Percentiles rank a stretch among this genome's conserved stretches.
Conservation (phyloP, 192 early-diverging fungal genomes). For the Oehlia diaphana region DNA sequence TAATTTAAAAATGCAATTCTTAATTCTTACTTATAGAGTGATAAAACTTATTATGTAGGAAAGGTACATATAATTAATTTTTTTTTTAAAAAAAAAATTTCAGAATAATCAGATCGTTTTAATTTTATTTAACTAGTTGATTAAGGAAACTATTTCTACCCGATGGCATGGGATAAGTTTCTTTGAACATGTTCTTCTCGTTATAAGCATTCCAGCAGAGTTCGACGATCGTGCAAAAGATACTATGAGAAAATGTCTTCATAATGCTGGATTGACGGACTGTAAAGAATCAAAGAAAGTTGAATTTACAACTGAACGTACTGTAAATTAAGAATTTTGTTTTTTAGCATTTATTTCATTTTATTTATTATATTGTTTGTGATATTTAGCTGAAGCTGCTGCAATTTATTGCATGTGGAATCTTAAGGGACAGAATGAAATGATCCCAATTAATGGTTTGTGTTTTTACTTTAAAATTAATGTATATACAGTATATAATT, state of each 20-base stretch:
- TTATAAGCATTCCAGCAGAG: conserved; percentile 55
- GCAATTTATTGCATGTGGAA: conserved; percentile 10
- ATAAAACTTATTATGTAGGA: too few species aligned
- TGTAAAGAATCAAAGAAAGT: background rate
- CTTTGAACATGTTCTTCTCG: conserved; percentile 12
- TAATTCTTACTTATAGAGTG: too few species aligned
- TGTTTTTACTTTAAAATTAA: background rate
- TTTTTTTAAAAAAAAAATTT: too few species aligned
- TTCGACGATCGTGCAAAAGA: conserved; percentile 55
- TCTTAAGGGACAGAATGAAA: background rate
- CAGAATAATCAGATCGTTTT: background rate
- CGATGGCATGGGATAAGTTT: background rate
- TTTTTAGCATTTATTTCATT: background rate
- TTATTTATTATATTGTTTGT: background rate
- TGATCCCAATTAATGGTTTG: background rate
- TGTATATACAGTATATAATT: too few species aligned
- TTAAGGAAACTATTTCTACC: background rate
- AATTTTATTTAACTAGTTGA: too few species aligned
- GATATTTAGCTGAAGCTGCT: conserved; percentile 15
- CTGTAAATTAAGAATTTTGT: too few species aligned
- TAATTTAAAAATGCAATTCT: too few species aligned
- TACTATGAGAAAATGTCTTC: conserved; percentile 52
- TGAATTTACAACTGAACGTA: background rate
- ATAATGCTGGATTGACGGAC: conserved; percentile 44
- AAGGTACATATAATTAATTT: too few species aligned